Percentiles rank a stretch among this genome's conserved stretches.
These are phyloP conservation scores for Pinus tabuliformis DNA, from an alignment of 75 land plant genomes.

Conservation along the genomic window DNA sequence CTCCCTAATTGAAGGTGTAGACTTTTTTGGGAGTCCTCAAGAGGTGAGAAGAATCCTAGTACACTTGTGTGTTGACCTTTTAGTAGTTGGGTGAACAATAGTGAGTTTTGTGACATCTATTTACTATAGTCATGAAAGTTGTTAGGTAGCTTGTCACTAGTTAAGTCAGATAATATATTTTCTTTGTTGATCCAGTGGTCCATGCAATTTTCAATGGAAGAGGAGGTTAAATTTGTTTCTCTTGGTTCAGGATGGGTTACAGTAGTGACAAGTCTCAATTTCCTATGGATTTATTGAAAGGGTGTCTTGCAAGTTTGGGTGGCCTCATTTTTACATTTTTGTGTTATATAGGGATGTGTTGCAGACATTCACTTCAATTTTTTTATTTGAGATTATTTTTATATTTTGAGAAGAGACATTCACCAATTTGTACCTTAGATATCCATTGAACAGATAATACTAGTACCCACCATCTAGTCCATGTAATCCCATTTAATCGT, in stretches of 20 bases:
- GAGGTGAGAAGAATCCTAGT: slow-evolving; percentile 89
- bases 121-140: background rate
- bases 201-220: slow-evolving; percentile 79
- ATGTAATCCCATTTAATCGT: background rate
- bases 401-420: background rate
- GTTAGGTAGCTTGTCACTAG: background rate
- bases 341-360: background rate
- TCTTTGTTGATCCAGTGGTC: slow-evolving; percentile 68
- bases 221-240: slow-evolving; percentile 92
- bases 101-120: slow-evolving; percentile 61
- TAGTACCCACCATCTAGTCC: background rate
- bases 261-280: slow-evolving; percentile 75
- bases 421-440: background rate
- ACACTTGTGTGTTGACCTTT: slow-evolving; percentile 94
- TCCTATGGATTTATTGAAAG: slow-evolving; percentile 80
- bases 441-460: background rate
- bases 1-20: slow-evolving; percentile 79
- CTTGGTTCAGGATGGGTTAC: slow-evolving; percentile 89
- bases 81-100: slow-evolving; percentile 93
- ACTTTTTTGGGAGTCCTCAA: slow-evolving; percentile 83
- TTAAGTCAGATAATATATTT: background rate
- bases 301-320: slow-evolving; percentile 88
- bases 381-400: background rate
- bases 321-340: background rate
- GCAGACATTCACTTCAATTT: background rate